These are phyloP conservation scores for Tolypocladium pustulatum DNA, from an alignment of 2,329 filamentous ascomycete genomes.

Conservation along the genomic window DNA sequence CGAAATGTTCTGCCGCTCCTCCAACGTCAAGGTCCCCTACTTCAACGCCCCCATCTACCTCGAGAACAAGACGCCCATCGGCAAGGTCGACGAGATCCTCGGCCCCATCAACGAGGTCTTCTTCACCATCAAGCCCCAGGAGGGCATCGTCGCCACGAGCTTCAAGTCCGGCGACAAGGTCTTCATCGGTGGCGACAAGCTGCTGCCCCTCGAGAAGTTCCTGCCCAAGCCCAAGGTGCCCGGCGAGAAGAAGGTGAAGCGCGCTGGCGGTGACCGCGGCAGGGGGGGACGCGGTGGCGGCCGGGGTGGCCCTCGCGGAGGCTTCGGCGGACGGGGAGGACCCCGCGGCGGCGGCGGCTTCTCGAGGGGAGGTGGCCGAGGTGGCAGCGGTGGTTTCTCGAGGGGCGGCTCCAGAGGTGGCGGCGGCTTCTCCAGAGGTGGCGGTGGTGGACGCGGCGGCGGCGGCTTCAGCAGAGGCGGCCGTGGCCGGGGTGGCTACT, in stretches of 20 bases:
- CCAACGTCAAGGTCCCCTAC: constrained; percentile 92
- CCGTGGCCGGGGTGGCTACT: constrained; percentile 2
- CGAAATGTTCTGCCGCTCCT: constrained; percentile 94
- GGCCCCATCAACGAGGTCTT: constrained; percentile 96
- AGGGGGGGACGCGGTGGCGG: constrained; percentile 18
- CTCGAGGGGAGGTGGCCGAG: constrained; percentile 20
- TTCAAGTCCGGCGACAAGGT: constrained; percentile 98
- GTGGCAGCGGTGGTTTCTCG: constrained; percentile 7
- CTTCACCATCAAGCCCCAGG: constrained; percentile 96
- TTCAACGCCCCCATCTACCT: constrained; percentile 99
- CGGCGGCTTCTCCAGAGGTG: constrained; percentile 20
- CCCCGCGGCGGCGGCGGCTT: constrained; percentile 22
- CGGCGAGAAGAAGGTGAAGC: constrained; percentile 52
- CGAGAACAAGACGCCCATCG: constrained; percentile 94
- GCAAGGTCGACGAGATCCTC: constrained; percentile 96
- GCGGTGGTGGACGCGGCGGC: constrained; percentile 12
- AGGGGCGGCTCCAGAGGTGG: constrained; percentile 13
- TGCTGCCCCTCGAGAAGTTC: constrained; percentile 91
- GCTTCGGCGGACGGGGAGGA: constrained; percentile 32
- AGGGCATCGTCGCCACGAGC: constrained; percentile 87
- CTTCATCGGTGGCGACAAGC: constrained; percentile 89
- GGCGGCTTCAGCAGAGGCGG: constrained; percentile 17
- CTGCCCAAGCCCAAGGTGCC: constrained; percentile 80
- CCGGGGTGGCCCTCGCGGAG: constrained; percentile 16
- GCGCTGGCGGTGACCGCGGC: constrained; percentile 42